Base-by-base conservation (phyloP, 1,284 basidiomycete species). In the Farysia itapuensis region DNA sequence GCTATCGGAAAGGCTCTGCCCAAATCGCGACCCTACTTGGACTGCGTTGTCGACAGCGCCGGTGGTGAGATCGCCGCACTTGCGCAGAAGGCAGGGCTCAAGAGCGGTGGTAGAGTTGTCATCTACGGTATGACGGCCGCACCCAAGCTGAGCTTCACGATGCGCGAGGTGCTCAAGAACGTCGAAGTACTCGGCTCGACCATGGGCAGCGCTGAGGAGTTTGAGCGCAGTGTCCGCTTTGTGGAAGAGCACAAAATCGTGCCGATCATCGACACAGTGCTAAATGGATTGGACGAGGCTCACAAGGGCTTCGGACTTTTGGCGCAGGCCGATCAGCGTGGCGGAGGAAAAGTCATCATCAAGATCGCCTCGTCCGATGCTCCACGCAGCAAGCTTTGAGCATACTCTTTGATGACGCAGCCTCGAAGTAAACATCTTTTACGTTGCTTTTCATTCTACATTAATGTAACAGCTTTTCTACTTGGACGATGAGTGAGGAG, bases 151-250 rank as follows among this genome's bases (percentile, higher is more conserved):
- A 81, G 80, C 13, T 82, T 91, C 66, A 86, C 85, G 9, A 90
- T 92, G 87, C 82, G 83, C 14, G 84, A 88, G 61, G 86, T 90
- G n/a, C 74, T 90, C 47, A 84, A 82, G 64, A 88, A 89, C 66
- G 83, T 87, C 37, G 83, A 85, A 45, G 78, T 92, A 28, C 80
- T 88, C 31, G 88, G 77, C 5, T 70, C 87, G 1, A 89, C 87
- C 16, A 89, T 92, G 86, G 90, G 89, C 12, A 89, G 88, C n/a
- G 82, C 82, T 43, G 79, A 82, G 43, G 89, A 92, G 78, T 81
- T 92, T 45, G 74, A 81, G 40, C 82, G 84, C 25, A 86, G 87
- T 18, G 87, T 89, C 0, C 77, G 79, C 14, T 91, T 92, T 77
- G 77, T 90, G 23, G 79, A 80, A 4, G 72, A 84, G 66, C 85